Conservation (phyloP, 129 eudicot genomes). For the Pulicaria dysenterica region DNA sequence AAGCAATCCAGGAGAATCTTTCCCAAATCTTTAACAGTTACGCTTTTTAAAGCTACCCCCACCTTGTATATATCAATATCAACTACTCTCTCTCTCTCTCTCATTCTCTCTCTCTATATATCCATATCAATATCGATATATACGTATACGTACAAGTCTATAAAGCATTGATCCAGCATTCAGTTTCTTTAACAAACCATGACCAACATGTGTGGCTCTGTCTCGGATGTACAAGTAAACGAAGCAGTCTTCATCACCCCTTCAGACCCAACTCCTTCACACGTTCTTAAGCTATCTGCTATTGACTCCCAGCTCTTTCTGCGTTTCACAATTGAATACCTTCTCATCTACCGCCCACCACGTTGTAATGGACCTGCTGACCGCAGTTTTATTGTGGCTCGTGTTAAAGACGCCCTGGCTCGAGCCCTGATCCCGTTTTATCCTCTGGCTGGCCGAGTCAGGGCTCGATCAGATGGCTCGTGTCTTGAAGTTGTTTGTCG, state of each 20-base stretch:
- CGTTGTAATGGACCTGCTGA: constrained; percentile 3
- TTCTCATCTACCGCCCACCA: constrained; percentile 47
- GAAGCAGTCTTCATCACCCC: constrained; percentile 63
- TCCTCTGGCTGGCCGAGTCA: constrained; percentile 75
- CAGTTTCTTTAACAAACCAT: constrained; percentile 19
- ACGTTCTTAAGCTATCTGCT: constrained; percentile 60
- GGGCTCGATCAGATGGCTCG: constrained; percentile 45
- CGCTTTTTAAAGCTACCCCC: constrained; percentile 31
- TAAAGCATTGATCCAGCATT: constrained; percentile 28
- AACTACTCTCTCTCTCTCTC: constrained; percentile 11
- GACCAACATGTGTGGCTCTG: constrained; percentile 30
- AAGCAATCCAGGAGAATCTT: constrained; percentile 63
- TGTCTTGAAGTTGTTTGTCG: constrained; percentile 69
- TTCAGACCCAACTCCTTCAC: constrained; percentile 62
- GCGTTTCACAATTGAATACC: constrained; percentile 72
- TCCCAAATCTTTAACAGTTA: constrained; percentile 57
- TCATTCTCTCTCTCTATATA: neutral
- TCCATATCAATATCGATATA: constrained; percentile 19
- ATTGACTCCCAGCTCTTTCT: constrained; percentile 75
- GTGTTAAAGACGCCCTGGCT: constrained; percentile 55
- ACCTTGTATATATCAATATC: constrained; percentile 16
- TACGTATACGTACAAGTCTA: constrained; percentile 16
- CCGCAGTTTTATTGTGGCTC: constrained; percentile 25
- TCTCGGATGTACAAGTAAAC: constrained; percentile 47
- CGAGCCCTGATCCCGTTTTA: constrained; percentile 69